Conservation (phyloP, 768 basidiomycete species). For the Russula ochroleuca region DNA sequence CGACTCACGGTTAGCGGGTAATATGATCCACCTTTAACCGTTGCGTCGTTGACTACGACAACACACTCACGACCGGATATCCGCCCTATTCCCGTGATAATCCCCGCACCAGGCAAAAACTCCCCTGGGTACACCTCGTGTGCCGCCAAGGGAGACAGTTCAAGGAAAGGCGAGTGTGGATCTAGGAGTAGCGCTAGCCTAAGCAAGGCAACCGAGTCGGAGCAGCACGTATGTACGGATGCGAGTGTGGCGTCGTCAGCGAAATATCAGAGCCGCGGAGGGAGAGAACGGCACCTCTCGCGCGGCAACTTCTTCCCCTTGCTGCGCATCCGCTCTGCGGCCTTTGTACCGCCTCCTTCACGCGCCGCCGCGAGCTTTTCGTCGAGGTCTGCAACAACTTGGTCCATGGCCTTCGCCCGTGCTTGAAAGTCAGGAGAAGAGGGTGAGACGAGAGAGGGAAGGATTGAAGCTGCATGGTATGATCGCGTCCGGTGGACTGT, state of each 20-base stretch:
- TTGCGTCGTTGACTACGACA: constrained; percentile 90
- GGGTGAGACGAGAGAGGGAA: constrained; percentile 68
- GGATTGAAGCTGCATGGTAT: constrained; percentile 63
- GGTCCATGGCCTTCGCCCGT: constrained; percentile 66
- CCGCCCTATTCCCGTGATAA: constrained; percentile 74
- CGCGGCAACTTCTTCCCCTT: constrained; percentile 81
- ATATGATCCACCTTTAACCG: constrained; percentile 90
- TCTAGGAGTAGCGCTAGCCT: constrained; percentile 60
- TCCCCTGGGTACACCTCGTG: constrained; percentile 78
- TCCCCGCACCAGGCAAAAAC: constrained; percentile 79
- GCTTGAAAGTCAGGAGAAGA: constrained; percentile 66
- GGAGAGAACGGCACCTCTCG: constrained; percentile 55
- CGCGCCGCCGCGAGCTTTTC: constrained; percentile 54
- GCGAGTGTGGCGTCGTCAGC: not conserved
- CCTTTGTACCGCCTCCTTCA: constrained; percentile 70
- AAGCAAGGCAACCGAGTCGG: not conserved
- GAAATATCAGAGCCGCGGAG: not conserved
- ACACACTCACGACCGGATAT: constrained; percentile 82
- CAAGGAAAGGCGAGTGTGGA: constrained; percentile 83
- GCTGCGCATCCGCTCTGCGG: constrained; percentile 65
- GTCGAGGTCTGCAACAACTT: constrained; percentile 60
- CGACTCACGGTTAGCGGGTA: constrained; percentile 71
- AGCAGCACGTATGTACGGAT: not conserved
- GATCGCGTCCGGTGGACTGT: not conserved
- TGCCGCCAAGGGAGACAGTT: constrained; percentile 81